A percentile compares a stretch with the other conserved stretches of the same genome.
Evolutionary conservation across 202 grass and related monocot genomes (phyloP).

Genomic region (Schoenoplectus triqueter): DNA sequence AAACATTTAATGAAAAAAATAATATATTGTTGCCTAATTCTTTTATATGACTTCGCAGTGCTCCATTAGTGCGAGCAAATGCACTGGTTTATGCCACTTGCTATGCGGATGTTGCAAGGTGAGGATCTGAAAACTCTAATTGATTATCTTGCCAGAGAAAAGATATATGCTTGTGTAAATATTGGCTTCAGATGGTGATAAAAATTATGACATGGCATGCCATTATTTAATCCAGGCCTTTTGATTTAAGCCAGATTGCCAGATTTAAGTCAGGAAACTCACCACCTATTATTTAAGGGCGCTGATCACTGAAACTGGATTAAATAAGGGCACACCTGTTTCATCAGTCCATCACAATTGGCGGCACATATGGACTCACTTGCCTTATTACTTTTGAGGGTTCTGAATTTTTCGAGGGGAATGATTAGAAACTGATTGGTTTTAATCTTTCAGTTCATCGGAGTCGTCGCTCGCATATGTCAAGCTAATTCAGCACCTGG

Average conservation of each 20-base stretch:
- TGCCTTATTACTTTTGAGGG: conserved; percentile 36
- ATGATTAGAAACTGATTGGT: conserved; percentile 34
- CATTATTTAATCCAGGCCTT: background rate
- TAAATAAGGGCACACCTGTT: conserved; percentile 2
- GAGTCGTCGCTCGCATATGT: conserved; percentile 80
- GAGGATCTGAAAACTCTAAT: conserved; percentile 39
- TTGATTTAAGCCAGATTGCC: background rate
- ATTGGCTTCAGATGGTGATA: background rate
- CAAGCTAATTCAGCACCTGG: conserved; percentile 86
- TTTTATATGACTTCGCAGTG: conserved; percentile 49
- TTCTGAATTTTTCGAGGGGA: conserved; percentile 28
- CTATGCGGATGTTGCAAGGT: conserved; percentile 95
- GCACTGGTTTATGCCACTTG: conserved; percentile 84
- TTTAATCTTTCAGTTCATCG: conserved; percentile 61
- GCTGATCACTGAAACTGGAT: background rate
- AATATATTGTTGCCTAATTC: conserved; percentile 38
- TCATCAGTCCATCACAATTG: conserved; percentile 22
- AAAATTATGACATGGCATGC: conserved; percentile 12
- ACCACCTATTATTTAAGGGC: background rate
- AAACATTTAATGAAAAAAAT: conserved; percentile 33
- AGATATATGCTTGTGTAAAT: background rate
- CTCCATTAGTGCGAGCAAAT: conserved; percentile 84
- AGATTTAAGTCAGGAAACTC: background rate
- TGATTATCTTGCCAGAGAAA: conserved; percentile 27
- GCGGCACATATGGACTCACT: conserved; percentile 26